These are phyloP conservation scores for Astrothelium macrocarpum DNA, from an alignment of 495 filamentous ascomycete species.

Conservation along the genomic window DNA sequence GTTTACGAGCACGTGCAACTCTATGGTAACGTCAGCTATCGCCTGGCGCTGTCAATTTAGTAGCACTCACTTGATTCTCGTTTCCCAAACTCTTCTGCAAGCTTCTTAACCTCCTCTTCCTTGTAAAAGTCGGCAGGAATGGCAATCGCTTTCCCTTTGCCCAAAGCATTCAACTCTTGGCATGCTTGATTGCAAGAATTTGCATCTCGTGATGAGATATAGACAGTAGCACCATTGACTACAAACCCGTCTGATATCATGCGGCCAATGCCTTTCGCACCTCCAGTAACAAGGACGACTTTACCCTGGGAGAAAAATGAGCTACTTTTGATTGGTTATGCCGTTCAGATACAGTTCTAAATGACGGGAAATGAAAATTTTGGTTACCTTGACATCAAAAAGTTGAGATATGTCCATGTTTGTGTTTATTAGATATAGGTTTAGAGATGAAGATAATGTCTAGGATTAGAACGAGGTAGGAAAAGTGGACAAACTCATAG, in stretches of 20 bases:
- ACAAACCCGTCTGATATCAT: constrained; percentile 32
- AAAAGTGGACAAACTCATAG: neutral
- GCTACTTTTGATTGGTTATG: neutral
- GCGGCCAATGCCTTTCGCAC: constrained; percentile 29
- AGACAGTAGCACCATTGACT: constrained; percentile 41
- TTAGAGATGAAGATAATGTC: neutral
- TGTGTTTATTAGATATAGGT: neutral
- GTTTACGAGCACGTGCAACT: constrained; percentile 69
- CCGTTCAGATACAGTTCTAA: constrained; percentile 8
- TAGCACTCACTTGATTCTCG: constrained; percentile 47
- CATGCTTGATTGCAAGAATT: constrained; percentile 50
- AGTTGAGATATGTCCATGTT: constrained; percentile 23
- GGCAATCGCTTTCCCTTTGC: constrained; percentile 52
- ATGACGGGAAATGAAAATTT: neutral
- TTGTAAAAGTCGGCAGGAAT: constrained; percentile 67
- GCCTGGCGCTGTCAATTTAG: neutral
- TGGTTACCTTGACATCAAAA: constrained; percentile 22
- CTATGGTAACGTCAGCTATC: constrained; percentile 22
- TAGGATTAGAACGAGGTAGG: neutral
- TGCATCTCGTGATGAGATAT: constrained; percentile 67
- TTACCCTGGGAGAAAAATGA: constrained; percentile 13
- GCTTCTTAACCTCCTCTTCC: constrained; percentile 54
- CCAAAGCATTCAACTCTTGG: constrained; percentile 51
- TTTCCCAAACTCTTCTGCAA: constrained; percentile 53
- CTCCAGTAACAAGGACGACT: constrained; percentile 29